Evolutionary conservation across 202 grass and related monocot species (phyloP), one percentile per base, ranked within the genome.

Genomic region (Thinopyrum obtusiflorum): DNA sequence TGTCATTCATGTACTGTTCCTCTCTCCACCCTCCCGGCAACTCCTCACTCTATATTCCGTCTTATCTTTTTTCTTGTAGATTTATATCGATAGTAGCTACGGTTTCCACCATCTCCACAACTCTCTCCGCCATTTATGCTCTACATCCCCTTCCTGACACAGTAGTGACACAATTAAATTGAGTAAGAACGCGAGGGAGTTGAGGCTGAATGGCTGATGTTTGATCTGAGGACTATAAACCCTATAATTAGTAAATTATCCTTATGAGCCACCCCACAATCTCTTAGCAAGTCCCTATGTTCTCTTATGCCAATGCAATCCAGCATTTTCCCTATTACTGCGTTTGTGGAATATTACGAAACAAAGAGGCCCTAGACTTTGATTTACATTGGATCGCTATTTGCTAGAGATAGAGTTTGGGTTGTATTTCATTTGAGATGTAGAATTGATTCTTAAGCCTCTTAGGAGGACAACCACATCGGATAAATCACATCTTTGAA

Each of bases 1-100:
- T 68, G 64, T 20, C 64, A 67, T 67, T 31, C 65, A 67, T 39
- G 33, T 68, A 68, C 18, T 68, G 65, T 68, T n/a, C 65, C 66
- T 68, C 17, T 33, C 9, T 68, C 29, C 24, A 36, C 31, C 35
- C 35, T 23, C 67, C 67, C 2, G 4, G 20, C 9, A 40, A 40
- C 68, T 42, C 35, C 68, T 39, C 35, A 14, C 35, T 71, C 20
- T 71, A 71, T 42, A n/a, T 71, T 71, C n/a, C 35, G 1, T 2
- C 9, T 71, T 42, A 24, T 21, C 66, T 68, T 9, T 29, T 71
- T 71, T 26, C 60, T 62, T 7, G 20, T 42, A 40, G 20, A 40
- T 71, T 68, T 68, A 68, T 71, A 23, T 40, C 20, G 67, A 71
- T 71, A 40, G 10, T 40, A 71, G 20, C 20, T 70, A 40, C 6